Evolutionary conservation across 2,329 filamentous ascomycete genomes (phyloP), one percentile per base, ranked within the genome.

Genomic region (Pseudogymnoascus sp.): DNA sequence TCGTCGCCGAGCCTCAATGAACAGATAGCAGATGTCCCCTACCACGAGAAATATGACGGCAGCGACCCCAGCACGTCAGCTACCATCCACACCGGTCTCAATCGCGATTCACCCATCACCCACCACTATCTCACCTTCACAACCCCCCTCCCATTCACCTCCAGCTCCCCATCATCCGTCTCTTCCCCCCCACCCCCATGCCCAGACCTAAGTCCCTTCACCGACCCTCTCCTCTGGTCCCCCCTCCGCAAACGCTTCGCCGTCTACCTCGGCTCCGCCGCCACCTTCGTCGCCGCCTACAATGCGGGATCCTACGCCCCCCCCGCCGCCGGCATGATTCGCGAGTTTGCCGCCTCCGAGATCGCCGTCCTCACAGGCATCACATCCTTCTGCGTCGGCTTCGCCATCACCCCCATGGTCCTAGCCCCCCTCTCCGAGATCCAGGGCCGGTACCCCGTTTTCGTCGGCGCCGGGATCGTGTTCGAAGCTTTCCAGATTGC

Each of bases 361-460:
- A 80, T 88, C n/a, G 86, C 86, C 1, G 82, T 86, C n/a, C 78
- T 89, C 4, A 79, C 86, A 1, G 91, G 91, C 36, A 90, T 96
- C 66, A 96, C 92, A 0, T 83, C 85, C 0, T 97, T 95, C 74
- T 95, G 90, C 54, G 71, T 82, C 36, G 92, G 93, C 3, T 96
- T 96, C 68, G 91, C 83, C 0, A 75, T 92, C 23, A 89, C 90
- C 0, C 93, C 93, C 0, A 96, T 97, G 92, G 80, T 91, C 0
- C 81, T 96, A 0, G 93, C 93, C 0, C 93, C 93, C 0, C 88
- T 96, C 68, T 91, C 88, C 0, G 93, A 97, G 75, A 88, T 96
- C 72, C 91, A 95, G 75, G 93, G 93, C 3, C 85, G 93, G 2
- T 86, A 90, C 63, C 90, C 92, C 0, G 89, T 96, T 36, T 95